Evolutionary conservation across 441 rosid species (phyloP).

Genomic region (Corymbia calophylla): DNA sequence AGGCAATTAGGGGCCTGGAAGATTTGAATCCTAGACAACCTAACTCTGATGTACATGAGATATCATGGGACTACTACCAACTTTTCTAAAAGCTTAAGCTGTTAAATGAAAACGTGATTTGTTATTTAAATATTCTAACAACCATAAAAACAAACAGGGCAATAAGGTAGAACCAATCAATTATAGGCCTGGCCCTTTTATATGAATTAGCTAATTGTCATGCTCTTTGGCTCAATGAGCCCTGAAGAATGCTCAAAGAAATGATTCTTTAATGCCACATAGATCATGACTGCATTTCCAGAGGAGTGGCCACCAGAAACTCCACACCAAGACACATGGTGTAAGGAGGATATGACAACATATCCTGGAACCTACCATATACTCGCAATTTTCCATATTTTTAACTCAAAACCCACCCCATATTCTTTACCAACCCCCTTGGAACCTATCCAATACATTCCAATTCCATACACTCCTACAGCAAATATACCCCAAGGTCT

Average conservation of each 20-base stretch:
- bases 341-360: neutral
- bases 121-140: neutral
- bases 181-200: neutral
- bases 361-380: neutral
- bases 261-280: neutral
- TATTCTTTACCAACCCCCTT: neutral
- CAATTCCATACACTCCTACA: neutral
- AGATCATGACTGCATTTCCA: neutral
- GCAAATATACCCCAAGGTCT: neutral
- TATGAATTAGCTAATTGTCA: neutral
- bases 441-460: neutral
- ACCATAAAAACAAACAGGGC: neutral
- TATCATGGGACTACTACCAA: too few relatives aligned
- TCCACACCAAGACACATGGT: neutral
- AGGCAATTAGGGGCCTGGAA: too few relatives aligned
- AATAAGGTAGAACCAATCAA: neutral
- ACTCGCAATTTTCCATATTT: neutral
- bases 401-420: neutral
- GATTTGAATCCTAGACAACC: too few relatives aligned
- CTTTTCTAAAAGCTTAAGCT: too few relatives aligned
- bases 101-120: too few relatives aligned
- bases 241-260: neutral
- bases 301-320: neutral
- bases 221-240: neutral
- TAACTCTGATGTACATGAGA: too few relatives aligned